Conservation (phyloP, 192 early-diverging fungal species). For the Backusella australiensis region DNA sequence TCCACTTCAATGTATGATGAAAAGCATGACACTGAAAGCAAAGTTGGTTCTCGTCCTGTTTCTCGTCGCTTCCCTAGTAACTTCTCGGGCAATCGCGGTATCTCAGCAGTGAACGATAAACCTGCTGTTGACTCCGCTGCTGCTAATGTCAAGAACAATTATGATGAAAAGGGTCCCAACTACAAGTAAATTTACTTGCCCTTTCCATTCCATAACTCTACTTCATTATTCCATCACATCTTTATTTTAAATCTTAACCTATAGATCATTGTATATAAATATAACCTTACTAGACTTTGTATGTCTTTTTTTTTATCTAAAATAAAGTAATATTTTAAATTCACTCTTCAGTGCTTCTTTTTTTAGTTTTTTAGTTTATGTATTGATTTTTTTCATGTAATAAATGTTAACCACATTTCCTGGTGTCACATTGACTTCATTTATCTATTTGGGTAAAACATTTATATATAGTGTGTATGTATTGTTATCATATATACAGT, state of each 20-base stretch:
- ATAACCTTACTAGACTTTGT: not conserved
- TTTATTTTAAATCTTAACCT: not conserved
- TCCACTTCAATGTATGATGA: slow-evolving; percentile 25
- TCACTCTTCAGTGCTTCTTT: not conserved
- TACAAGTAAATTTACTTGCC: slow-evolving; percentile 13
- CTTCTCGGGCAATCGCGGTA: slow-evolving; percentile 15
- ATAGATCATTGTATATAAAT: not conserved
- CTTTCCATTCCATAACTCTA: not conserved
- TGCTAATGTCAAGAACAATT: slow-evolving; percentile 24
- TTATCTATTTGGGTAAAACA: not conserved
- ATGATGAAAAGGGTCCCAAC: slow-evolving; percentile 27
- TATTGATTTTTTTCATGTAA: not conserved
- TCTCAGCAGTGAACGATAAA: not conserved
- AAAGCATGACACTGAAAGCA: slow-evolving; percentile 25
- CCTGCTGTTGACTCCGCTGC: slow-evolving; percentile 19
- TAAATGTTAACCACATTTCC: not conserved
- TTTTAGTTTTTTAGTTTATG: not conserved
- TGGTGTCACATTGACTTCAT: not conserved
- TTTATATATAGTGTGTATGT: not conserved
- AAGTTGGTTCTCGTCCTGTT: slow-evolving; percentile 7
- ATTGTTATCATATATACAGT: not conserved
- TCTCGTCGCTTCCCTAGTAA: slow-evolving; percentile 27
- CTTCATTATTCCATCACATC: not conserved
- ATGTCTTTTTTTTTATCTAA: not conserved
- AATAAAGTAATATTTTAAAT: not conserved